A percentile compares a stretch with the other conserved stretches of the same genome.
Conservation (phyloP, 2,329 filamentous ascomycete species). For the Aplosporella prunicola region DNA sequence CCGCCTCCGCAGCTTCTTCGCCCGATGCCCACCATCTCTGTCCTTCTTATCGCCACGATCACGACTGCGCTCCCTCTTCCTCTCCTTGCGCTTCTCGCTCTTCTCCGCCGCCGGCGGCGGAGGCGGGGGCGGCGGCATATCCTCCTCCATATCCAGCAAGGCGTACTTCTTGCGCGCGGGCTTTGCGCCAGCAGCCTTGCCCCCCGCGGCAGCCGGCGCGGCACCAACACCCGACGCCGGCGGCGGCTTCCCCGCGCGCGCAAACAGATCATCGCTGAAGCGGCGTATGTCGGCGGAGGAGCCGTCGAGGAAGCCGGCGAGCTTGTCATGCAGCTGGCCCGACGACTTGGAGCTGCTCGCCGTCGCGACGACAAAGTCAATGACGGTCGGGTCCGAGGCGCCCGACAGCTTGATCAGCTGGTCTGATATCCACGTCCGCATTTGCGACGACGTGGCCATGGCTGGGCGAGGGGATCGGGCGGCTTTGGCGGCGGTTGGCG, state of each 20-base stretch:
- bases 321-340: constrained; percentile 40
- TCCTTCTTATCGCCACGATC: constrained; percentile 28
- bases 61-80: constrained; percentile 18
- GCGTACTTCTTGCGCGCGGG: constrained; percentile 39
- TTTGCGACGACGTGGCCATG: too few relatives aligned
- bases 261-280: constrained; percentile 41
- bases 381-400: constrained; percentile 45
- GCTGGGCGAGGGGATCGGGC: too few relatives aligned
- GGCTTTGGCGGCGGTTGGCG: too few relatives aligned
- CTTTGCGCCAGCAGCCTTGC: constrained; percentile 10
- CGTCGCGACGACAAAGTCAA: constrained; percentile 49
- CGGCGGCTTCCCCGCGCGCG: constrained; percentile 22
- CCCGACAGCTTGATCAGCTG: constrained; percentile 45
- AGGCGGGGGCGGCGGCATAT: constrained; percentile 18
- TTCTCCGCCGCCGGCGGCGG: constrained; percentile 13
- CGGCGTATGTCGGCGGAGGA: constrained; percentile 34
- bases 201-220: background rate
- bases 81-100: constrained; percentile 16
- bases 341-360: constrained; percentile 42
- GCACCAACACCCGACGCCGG: constrained; percentile 15
- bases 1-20: constrained; percentile 34
- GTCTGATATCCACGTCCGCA: constrained; percentile 34
- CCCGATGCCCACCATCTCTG: constrained; percentile 24
- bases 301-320: constrained; percentile 44
- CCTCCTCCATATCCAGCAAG: constrained; percentile 46